Evolutionary conservation across 2,329 filamentous ascomycete genomes (phyloP), one percentile per base, ranked within the genome.

Genomic region (Fusarium poae): DNA sequence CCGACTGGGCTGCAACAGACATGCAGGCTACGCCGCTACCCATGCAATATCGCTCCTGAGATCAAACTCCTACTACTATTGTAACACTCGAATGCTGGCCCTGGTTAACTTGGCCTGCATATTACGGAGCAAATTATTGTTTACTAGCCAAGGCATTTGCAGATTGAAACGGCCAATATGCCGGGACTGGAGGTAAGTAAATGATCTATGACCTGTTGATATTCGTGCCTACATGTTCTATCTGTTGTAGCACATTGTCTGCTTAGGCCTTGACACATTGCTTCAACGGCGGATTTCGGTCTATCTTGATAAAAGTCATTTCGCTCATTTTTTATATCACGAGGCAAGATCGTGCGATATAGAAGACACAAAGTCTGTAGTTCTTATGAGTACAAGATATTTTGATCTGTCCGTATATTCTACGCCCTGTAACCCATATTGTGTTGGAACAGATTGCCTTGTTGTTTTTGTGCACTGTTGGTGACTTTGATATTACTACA

Each of bases 1-100:
- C 67, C 57, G 66, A 50, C 32, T 56, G 29, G 23, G 44, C 30
- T 46, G 40, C 51, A 54, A 53, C 20, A 42, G 32, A 54, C 21
- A 59, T 32, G 35, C 56, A 57, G 20, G 50, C 43, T 51, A 32
- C 43, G 18, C 45, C 37, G 29, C 52, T 39, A 49, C 48, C 51
- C 35, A 57, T 60, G 46, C 50, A 50, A 34, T 15, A 29, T 27
- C 27, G 20, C 25, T 45, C 25, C 18, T 27, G 20, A n/a, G 37
- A 46, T 46, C 44, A 32, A 32, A 64, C 48, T 21, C 57, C 18
- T 42, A 27, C 39, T 45, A 37, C 35, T 57, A 25, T 37, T 39
- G 40, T 67, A 34, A 53, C 34, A 67, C 48, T 23, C 21, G 13
- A 42, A 37, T 23, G 20, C n/a, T 35, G 27, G 30, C 29, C 46